These are phyloP conservation scores for Cucurbita argyrosperma DNA, from an alignment of 306 rosid genomes.

Conservation along the genomic window DNA sequence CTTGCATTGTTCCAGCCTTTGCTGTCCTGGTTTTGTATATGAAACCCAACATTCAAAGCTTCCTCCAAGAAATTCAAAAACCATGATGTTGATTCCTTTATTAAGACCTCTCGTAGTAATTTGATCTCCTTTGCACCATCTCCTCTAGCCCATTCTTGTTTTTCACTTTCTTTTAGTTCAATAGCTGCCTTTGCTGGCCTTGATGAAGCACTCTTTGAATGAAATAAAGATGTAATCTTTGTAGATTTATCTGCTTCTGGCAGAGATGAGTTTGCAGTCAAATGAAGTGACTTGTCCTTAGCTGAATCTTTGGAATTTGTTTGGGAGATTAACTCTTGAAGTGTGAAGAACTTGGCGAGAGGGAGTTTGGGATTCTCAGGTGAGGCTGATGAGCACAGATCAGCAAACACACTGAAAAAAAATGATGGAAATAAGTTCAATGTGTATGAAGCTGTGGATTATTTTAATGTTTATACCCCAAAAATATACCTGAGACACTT, in stretches of 20 bases:
- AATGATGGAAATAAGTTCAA: neutral
- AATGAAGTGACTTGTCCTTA: conserved; percentile 33
- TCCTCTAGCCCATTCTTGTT: conserved; percentile 74
- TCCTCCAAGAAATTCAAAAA: conserved; percentile 63
- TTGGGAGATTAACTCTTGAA: conserved; percentile 46
- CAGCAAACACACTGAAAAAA: conserved; percentile 47
- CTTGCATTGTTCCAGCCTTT: conserved; percentile 44
- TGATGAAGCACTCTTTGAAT: conserved; percentile 17
- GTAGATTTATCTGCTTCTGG: conserved; percentile 32
- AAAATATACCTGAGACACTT: conserved; percentile 57
- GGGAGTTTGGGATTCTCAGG: conserved; percentile 60
- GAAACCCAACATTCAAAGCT: conserved; percentile 64
- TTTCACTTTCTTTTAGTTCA: conserved; percentile 39
- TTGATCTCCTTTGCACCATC: conserved; percentile 40
- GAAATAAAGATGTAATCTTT: conserved; percentile 19
- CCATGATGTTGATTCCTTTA: conserved; percentile 73
- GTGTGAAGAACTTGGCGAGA: conserved; percentile 56
- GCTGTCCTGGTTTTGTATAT: conserved; percentile 26
- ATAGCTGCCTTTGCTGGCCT: conserved; percentile 24
- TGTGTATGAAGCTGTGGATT: neutral
- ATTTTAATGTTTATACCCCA: neutral
- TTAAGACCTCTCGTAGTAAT: conserved; percentile 41
- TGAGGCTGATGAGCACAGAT: conserved; percentile 52
- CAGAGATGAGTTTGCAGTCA: conserved; percentile 19
- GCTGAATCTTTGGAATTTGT: conserved; percentile 22